phyloP scores from a whole-genome alignment of 495 filamentous ascomycete genomes.

The Geoglossum glabrum region DNA sequence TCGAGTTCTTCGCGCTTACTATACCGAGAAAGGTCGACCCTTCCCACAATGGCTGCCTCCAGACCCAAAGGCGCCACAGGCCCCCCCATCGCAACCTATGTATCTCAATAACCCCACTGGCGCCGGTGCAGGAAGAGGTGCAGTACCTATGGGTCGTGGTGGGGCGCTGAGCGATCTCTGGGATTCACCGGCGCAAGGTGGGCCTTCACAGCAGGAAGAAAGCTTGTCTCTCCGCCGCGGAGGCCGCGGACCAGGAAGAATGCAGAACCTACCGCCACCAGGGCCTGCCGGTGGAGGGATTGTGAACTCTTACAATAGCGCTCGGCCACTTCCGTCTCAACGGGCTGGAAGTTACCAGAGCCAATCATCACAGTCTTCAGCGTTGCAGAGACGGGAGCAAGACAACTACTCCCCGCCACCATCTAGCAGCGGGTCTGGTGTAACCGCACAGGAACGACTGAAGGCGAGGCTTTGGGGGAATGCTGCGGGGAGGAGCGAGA shows the following conservation, averaged over 20 bases:
- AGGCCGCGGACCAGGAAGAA: conserved; percentile 8
- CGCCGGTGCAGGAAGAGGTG: conserved; percentile 16
- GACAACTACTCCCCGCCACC: background rate
- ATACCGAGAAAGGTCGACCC: conserved; percentile 65
- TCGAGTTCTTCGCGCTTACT: conserved; percentile 87
- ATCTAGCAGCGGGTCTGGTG: conserved; percentile 25
- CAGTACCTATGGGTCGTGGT: conserved; percentile 20
- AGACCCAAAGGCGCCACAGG: conserved; percentile 51
- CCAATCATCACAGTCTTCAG: conserved; percentile 2
- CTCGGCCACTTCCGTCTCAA: conserved; percentile 40
- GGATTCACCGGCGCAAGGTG: conserved; percentile 26
- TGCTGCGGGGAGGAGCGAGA: background rate
- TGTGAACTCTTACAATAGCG: conserved; percentile 9
- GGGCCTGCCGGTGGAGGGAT: conserved; percentile 7
- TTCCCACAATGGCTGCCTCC: conserved; percentile 81
- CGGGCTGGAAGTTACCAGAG: conserved; percentile 40
- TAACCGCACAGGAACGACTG: conserved; percentile 41
- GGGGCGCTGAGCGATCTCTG: conserved; percentile 61
- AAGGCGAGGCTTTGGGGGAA: conserved; percentile 38
- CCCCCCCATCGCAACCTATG: conserved; percentile 28
- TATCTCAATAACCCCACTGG: conserved; percentile 28
- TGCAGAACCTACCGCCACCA: conserved; percentile 7
- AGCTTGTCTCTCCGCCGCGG: conserved; percentile 13
- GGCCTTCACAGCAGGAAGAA: conserved; percentile 21
- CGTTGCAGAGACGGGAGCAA: background rate